Base-by-base conservation (phyloP, 768 basidiomycete species). In the Trametes cubensis region DNA sequence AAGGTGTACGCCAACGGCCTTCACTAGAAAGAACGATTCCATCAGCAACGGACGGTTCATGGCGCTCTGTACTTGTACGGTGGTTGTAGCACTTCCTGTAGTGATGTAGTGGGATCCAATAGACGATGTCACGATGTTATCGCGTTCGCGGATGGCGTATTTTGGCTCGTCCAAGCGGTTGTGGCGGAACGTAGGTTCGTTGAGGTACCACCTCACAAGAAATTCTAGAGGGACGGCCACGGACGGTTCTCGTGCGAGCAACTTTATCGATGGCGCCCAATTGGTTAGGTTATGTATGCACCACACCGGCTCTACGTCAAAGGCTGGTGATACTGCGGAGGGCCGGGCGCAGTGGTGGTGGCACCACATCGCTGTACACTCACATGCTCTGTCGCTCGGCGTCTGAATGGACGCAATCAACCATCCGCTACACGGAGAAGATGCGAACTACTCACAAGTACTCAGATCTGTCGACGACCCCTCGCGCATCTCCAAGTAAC, bases 401-500 rank as follows among this genome's bases (percentile, higher is more conserved):
- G n/a, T 57, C 61, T 57, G 26, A 6, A n/a, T 10, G 48, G 48
- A 13, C 15, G 42, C n/a, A n/a, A 23, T 44, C 18, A 28, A 26
- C 25, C 28, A n/a, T 7, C 40, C 14, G 10, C 18, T 8, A 21
- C 42, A 41, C 1, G 17, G 6, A 18, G 21, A 2, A 2, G 39
- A 45, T 3, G 13, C 57, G 55, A 52, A 18, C 11, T 13, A 60
- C 63, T 5, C 20, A 64, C 63, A 64, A 28, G 63, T 57, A 53
- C 77, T 72, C 39, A 81, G 65, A 28, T 80, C 80, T 20, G 81
- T 81, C 28, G 78, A 76, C 7, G 86, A 85, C 18, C 77, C 78
- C 63, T 86, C 83, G 50, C 84, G 74, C 82, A 88, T 86, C 70
- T 88, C 88, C 63, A 84, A 70, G 28, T 82, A 81, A 64, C 85